phyloP scores from a whole-genome alignment of 192 early-diverging fungal species.

The Coemansia aciculifera region DNA sequence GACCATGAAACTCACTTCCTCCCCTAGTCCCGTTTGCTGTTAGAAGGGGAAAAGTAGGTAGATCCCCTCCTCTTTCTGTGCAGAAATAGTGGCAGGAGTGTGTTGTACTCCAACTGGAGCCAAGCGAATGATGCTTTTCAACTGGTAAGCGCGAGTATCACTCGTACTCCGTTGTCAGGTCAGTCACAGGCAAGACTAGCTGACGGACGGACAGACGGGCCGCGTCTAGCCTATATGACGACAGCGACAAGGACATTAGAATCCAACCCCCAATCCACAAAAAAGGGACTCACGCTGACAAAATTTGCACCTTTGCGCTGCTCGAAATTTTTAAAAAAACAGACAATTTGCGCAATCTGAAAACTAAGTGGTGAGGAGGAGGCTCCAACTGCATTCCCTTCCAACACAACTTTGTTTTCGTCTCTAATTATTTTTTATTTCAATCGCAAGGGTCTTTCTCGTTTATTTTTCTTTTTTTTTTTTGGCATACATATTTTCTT shows the following conservation, averaged over 20 bases:
- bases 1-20: not conserved
- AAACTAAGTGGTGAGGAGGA: not conserved
- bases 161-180: not conserved
- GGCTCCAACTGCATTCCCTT: not conserved
- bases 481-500: constrained; percentile 6
- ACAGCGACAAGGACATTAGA: not conserved
- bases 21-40: not conserved
- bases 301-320: constrained; percentile 4
- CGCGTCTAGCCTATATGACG: not conserved
- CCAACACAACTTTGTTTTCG: not conserved
- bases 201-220: not conserved
- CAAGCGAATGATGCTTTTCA: not conserved
- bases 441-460: constrained; percentile 4
- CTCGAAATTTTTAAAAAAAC: constrained; percentile 1
- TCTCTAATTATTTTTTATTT: not conserved
- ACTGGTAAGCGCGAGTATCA: not conserved
- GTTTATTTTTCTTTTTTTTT: constrained; percentile 15
- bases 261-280: not conserved
- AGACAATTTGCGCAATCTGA: not conserved
- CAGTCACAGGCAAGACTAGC: not conserved
- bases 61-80: not conserved
- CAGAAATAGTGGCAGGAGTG: not conserved
- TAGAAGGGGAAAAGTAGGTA: not conserved
- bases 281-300: not conserved
- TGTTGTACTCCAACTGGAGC: not conserved